A percentile compares a stretch with the other conserved stretches of the same genome.
Conservation (phyloP, 2,329 filamentous ascomycete species). For the Emmonsia crescens region DNA sequence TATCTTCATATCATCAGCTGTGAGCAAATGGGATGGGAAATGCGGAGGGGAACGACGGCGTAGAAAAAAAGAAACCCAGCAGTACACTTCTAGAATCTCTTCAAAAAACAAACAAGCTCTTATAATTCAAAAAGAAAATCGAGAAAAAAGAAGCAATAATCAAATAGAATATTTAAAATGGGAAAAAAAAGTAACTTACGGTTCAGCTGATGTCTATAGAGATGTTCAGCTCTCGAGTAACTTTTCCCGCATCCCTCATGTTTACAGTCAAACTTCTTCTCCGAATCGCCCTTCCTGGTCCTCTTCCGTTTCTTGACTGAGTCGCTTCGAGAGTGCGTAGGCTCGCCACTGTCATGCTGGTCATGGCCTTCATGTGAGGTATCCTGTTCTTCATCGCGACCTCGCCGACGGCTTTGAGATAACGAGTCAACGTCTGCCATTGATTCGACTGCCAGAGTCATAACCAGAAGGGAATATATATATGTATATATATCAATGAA, state of each 20-base stretch:
- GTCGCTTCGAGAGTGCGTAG: background rate
- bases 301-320: slow-evolving; percentile 32
- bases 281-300: slow-evolving; percentile 35
- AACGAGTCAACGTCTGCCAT: slow-evolving; percentile 3
- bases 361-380: background rate
- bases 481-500: background rate
- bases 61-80: background rate
- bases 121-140: background rate
- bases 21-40: background rate
- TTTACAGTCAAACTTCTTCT: slow-evolving; percentile 62
- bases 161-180: background rate
- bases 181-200: slow-evolving; percentile 45
- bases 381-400: slow-evolving; percentile 1
- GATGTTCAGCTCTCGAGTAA: slow-evolving; percentile 90
- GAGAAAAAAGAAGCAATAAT: background rate
- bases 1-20: slow-evolving; percentile 44
- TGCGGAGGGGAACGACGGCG: background rate
- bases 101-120: background rate
- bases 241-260: slow-evolving; percentile 85
- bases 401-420: background rate
- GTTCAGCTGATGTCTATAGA: slow-evolving; percentile 94
- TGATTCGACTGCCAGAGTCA: background rate
- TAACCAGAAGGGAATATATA: background rate
- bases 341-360: background rate
- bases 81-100: background rate